These are phyloP conservation scores for Phalaenopsis hybrid DNA, from an alignment of 116 monocot species.

Conservation along the genomic window DNA sequence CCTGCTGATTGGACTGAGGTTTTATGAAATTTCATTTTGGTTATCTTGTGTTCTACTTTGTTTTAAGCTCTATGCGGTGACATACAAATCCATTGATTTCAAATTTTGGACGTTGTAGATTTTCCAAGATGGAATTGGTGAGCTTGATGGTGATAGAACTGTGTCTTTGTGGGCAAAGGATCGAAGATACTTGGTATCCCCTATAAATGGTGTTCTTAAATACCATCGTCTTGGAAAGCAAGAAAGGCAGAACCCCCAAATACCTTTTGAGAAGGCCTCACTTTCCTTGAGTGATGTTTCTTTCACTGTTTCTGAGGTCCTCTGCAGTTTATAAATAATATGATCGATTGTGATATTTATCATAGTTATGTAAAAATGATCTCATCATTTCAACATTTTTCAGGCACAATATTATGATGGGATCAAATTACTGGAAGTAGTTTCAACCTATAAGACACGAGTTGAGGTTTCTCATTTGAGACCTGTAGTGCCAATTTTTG, in stretches of 20 bases:
- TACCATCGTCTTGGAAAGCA: constrained; percentile 88
- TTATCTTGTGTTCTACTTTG: neutral
- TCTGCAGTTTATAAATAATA: neutral
- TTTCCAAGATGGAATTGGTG: constrained; percentile 82
- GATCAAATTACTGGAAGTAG: constrained; percentile 69
- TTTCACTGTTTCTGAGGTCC: constrained; percentile 76
- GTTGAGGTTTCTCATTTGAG: constrained; percentile 91
- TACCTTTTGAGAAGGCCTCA: constrained; percentile 80
- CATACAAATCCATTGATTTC: neutral
- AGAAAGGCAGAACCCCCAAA: constrained; percentile 56
- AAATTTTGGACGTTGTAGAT: constrained; percentile 39
- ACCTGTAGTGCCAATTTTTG: constrained; percentile 53
- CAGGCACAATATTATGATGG: constrained; percentile 97
- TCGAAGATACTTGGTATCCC: constrained; percentile 76
- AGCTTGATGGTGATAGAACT: constrained; percentile 18
- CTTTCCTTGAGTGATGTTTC: constrained; percentile 82
- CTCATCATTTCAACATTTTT: constrained; percentile 1
- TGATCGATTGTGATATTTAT: neutral
- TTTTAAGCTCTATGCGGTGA: neutral
- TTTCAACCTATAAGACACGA: constrained; percentile 73
- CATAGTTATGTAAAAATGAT: constrained; percentile 5
- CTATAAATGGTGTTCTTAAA: constrained; percentile 88
- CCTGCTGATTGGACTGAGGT: constrained; percentile 91
- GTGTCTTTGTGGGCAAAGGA: constrained; percentile 45
- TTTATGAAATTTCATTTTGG: constrained; percentile 9